Evolutionary conservation across 1,284 basidiomycete genomes (phyloP), one percentile per base, ranked within the genome.

Genomic region (Ceratobasidium papillatum): DNA sequence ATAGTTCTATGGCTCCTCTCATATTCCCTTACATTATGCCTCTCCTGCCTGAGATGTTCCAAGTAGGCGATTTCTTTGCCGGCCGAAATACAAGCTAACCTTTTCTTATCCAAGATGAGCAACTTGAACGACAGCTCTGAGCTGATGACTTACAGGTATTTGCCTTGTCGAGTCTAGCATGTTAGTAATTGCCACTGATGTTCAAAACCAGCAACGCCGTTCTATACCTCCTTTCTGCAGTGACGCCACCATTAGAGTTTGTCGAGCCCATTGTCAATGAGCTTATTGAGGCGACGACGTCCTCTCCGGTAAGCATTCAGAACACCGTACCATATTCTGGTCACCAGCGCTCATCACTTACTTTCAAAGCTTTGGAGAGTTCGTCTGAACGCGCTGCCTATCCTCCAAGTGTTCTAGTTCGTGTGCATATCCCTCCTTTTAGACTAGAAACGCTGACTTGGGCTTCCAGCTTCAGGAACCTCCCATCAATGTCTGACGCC

Each of bases 121-220:
- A 93, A 93, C 81, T 86, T 95, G 74, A 92, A 90, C 79, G 92
- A 92, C 81, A 92, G 86, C 81, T 86, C 88, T 22, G 93, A 92
- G 78, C 80, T 92, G 76, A 78, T 59, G 77, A 79, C 52, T 51
- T 69, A 69, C 47, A 69, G 66, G 66, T 69, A 47, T 72, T 78
- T 77, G 1, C 36, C 19, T 36, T n/a, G 62, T 58, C 65, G 17
- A 36, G n/a, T 22, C 30, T 52, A 72, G 45, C n/a, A 36, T 27
- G 41, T n/a, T 74, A 74, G 43, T 47, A 36, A 34, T 22, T 22
- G 38, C 41, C 25, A 41, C 34, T 62, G n/a, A 62, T 27, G 80
- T 84, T 86, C 49, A 92, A 62, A 9, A 45, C 92, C 80, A 91
- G 91, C 78, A 87, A 88, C 62, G 90, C 88, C 4, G 89, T 93